Evolutionary conservation across 2,329 filamentous ascomycete genomes (phyloP), one percentile per base, ranked within the genome.

Genomic region (Cladobotryum protrusum): DNA sequence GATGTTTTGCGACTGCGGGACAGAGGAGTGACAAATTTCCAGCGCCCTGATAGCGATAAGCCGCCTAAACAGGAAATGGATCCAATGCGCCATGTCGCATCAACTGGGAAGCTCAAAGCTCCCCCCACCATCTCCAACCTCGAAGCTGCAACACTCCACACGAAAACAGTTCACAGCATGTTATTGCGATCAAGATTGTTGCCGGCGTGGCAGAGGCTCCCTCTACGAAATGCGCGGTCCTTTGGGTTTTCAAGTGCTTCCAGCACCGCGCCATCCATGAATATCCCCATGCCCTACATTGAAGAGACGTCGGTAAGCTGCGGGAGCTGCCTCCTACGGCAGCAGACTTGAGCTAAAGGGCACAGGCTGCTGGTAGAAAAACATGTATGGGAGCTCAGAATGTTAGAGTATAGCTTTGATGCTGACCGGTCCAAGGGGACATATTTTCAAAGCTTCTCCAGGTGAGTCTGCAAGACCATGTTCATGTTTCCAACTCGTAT

Each of bases 361-460:
- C 50, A 61, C 61, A 90, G 86, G 78, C 83, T 61, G 84, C 84
- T 57, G 86, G 86, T 54, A 87, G 86, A 78, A 84, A 85, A 66
- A 88, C 85, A 67, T 89, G 86, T 89, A 74, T 58, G 82, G 33
- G 9, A 18, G 12, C 5, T 5, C 2, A 2, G 13, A 33, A 32
- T 40, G 24, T 41, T 19, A 15, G 9, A 12, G 7, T 33, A 18
- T 24, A 17, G 4, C 5, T 15, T 46, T 51, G 20, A 48, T 53
- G 42, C 52, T 61, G 55, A 56, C 59, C 48, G 17, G n/a, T 40
- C 19, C 54, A 64, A 87, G 87, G 87, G 70, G 87, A 91, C 64
- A 89, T 91, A 57, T 91, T 91, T 69, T 90, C 86, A 17, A 85
- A 89, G 62, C 74, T 91, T 5, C 71, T 91, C 15, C 86, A 89